Percentiles rank a stretch among this genome's conserved stretches.
These are phyloP conservation scores for Knufia petricola DNA, from an alignment of 2,329 filamentous ascomycete species.

Conservation along the genomic window DNA sequence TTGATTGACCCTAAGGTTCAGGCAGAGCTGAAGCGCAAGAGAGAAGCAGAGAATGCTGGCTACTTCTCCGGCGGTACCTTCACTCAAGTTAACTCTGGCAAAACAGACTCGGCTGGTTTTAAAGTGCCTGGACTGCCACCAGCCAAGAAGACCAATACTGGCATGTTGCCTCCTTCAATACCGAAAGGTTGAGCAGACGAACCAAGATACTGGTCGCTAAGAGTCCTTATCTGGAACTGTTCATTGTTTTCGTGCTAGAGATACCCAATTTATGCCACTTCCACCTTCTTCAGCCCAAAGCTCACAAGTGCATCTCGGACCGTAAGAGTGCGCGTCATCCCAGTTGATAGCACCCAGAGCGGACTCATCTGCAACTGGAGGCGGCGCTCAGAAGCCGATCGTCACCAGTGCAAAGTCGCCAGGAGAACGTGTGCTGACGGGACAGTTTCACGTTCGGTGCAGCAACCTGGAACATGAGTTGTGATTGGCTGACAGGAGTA, in stretches of 20 bases:
- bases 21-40: constrained; percentile 77
- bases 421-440: not conserved
- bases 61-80: constrained; percentile 99
- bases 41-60: constrained; percentile 85
- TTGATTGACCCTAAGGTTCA: constrained; percentile 88
- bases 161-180: constrained; percentile 38
- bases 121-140: constrained; percentile 70
- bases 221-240: not conserved
- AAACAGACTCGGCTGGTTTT: constrained; percentile 51
- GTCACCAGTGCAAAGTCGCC: not conserved
- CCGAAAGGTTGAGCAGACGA: constrained; percentile 14
- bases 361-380: too few relatives aligned
- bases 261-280: not conserved
- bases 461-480: not conserved
- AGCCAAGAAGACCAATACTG: constrained; percentile 63
- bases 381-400: not conserved
- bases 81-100: constrained; percentile 56
- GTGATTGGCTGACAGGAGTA: not conserved
- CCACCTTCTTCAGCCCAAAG: not conserved
- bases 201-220: too few relatives aligned
- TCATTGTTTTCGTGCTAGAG: not conserved
- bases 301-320: too few relatives aligned
- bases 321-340: too few relatives aligned
- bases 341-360: too few relatives aligned
- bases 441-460: not conserved